Base-by-base conservation (phyloP, 768 basidiomycete genomes). In the Naganishia onofrii region DNA sequence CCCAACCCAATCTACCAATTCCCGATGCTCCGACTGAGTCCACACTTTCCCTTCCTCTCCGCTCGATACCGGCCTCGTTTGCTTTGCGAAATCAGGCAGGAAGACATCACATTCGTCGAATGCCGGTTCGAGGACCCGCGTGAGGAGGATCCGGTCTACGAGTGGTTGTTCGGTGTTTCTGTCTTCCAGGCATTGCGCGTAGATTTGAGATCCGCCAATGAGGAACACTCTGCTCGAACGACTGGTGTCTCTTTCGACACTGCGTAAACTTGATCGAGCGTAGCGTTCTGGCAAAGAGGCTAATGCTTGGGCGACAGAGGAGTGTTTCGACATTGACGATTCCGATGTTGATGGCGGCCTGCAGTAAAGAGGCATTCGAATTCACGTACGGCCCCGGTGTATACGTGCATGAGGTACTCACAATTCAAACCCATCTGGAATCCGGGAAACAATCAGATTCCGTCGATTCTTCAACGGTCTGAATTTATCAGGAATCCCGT, bases 151-250 rank as follows among this genome's bases (percentile, higher is more conserved):
- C 46, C 92, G 88, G 78, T 93, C 87, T 46, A 90, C 90, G 69
- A 85, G 72, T 17, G 60, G 60, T 34, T n/a, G 42, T 23, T 42
- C 10, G 38, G n/a, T 44, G 38, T 29, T 23, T 9, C 26, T 17
- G 6, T 19, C 53, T 8, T 74, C 73, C 42, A 96, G 85, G 15
- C 88, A 84, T 70, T 89, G 87, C 42, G 83, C 82, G 84, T 96
- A 96, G 31, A 98, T 81, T 36, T 88, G 86, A 8, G 91, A 87
- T n/a, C 96, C 96, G 36, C 96, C 96, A 36, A 96, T 96, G 74
- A 97, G 83, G 83, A 97, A 98, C 32, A 82, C 81, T 67, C 87
- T 51, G 31, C 29, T 68, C 15, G 86, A 44, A 72, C 53, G 34
- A 67, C 63, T 31, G 60, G 63, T 23, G 70, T 67, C 55, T 38